phyloP scores from a whole-genome alignment of 2,329 filamentous ascomycete species.

The Alternaria brassicicola region DNA sequence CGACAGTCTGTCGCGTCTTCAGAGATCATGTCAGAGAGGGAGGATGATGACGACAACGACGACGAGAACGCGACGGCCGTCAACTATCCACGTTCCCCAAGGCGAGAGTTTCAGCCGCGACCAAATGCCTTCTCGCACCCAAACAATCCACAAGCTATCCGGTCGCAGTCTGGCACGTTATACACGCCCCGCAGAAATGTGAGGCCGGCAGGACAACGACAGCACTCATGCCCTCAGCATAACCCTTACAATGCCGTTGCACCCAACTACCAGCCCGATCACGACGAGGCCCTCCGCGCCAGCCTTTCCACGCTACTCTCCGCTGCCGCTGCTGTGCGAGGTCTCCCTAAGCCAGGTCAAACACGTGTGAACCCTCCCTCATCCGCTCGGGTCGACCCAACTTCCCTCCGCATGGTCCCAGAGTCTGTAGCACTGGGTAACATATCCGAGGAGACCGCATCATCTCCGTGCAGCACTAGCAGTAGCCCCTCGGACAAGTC shows the following conservation, averaged over 20 bases:
- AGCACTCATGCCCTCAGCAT: slow-evolving; percentile 56
- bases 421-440: slow-evolving; percentile 64
- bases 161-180: slow-evolving; percentile 54
- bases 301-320: slow-evolving; percentile 94
- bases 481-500: slow-evolving; percentile 45
- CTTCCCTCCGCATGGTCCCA: slow-evolving; percentile 63
- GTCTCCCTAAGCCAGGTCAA: slow-evolving; percentile 69
- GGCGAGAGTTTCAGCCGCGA: slow-evolving; percentile 75
- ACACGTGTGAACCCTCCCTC: slow-evolving; percentile 41
- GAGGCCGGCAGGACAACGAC: slow-evolving; percentile 45
- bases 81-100: slow-evolving; percentile 63
- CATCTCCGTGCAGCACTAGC: slow-evolving; percentile 35
- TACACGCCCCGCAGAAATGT: slow-evolving; percentile 51
- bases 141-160: slow-evolving; percentile 55
- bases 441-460: slow-evolving; percentile 34
- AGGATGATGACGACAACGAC: slow-evolving; percentile 60
- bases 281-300: slow-evolving; percentile 89
- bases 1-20: slow-evolving; percentile 45
- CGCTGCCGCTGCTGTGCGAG: slow-evolving; percentile 88
- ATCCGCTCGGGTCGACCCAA: slow-evolving; percentile 54
- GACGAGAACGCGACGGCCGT: slow-evolving; percentile 84
- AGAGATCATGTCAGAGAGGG: slow-evolving; percentile 46
- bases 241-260: slow-evolving; percentile 71
- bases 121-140: slow-evolving; percentile 93
- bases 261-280: slow-evolving; percentile 79